Percentiles rank a stretch among this genome's conserved stretches.
Conservation (phyloP, 108 stramenopile species). For the Cyclotella distinguenda region DNA sequence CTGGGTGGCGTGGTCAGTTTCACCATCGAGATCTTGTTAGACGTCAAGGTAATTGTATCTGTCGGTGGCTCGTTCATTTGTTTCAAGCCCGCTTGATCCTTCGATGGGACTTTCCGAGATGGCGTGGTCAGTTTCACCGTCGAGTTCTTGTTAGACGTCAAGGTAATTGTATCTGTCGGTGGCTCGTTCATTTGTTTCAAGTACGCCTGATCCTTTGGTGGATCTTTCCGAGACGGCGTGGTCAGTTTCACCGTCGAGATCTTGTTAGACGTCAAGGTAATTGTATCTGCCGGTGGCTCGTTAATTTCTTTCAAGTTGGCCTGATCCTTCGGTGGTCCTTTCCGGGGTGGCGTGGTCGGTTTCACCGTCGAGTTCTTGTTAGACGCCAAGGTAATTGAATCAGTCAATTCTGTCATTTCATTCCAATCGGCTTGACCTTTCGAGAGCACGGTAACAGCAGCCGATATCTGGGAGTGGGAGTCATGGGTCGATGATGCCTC, state of each 20-base stretch:
- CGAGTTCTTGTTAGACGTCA: not conserved
- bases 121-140: not conserved
- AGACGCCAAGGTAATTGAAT: not conserved
- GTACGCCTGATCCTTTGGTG: not conserved
- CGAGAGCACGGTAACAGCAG: not conserved
- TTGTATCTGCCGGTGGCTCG: no score
- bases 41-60: no score
- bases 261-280: not conserved
- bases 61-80: no score
- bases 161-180: not conserved
- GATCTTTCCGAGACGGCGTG: no score
- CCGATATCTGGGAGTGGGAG: not conserved
- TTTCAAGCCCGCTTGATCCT: no score
- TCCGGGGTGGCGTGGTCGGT: not conserved
- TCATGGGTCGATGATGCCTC: not conserved
- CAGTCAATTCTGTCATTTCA: conserved; percentile 9
- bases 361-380: not conserved
- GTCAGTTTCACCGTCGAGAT: not conserved
- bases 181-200: conserved; percentile 15
- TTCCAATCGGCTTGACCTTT: conserved; percentile 2
- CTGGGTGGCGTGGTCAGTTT: no score
- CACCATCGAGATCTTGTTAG: no score
- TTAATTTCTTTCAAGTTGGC: conserved; percentile 7
- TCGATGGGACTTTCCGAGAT: no score
- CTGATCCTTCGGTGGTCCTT: no score